Base-by-base conservation (phyloP, 768 basidiomycete genomes). In the Leccinum olivaceopallidum region DNA sequence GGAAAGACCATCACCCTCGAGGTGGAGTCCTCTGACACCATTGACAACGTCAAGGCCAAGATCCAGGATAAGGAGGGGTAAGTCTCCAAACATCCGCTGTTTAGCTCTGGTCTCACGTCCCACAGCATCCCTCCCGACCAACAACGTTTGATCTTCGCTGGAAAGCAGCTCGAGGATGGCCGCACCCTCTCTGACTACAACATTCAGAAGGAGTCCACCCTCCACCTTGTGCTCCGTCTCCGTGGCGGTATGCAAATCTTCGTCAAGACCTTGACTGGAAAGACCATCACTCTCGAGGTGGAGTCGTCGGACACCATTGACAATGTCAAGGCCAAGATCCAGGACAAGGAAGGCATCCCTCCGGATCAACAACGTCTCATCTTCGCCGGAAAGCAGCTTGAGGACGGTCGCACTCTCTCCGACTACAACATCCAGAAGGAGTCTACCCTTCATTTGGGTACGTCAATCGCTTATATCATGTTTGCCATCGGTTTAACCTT, bases 61-160 rank as follows among this genome's bases (percentile, higher is more conserved):
- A 92, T 90, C n/a, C 81, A 92, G 42, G 90, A 92, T 73, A 90
- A 91, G 42, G 90, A 91, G 76, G 69, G 90, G 68, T 63, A 32
- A 30, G 67, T 39, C 2, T 2, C 1, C 20, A 1, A 3, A 10
- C 0, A 3, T 26, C 3, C 22, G 1, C 16, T 16, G 2, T 2
- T 7, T 5, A 18, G 3, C 10, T 5, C 16, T 3, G 2, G 3
- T 60, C 65, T 69, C 24, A 69, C 32, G 4, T 16, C 3, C 2
- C 5, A 2, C n/a, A 69, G 86, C 14, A 91, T 91, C 60, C 89
- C 89, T 22, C 94, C 93, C 26, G 92, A 94, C 77, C 94, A 94
- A 68, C 93, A 95, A 72, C 93, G 95, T 63, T 78, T 96, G n/a
- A 96, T 96, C 80, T 96, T 95, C 64, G 94, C 94, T 51, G 94